These are phyloP conservation scores for Meredithiella fracta DNA, from an alignment of 2,329 filamentous ascomycete species.

Conservation along the genomic window DNA sequence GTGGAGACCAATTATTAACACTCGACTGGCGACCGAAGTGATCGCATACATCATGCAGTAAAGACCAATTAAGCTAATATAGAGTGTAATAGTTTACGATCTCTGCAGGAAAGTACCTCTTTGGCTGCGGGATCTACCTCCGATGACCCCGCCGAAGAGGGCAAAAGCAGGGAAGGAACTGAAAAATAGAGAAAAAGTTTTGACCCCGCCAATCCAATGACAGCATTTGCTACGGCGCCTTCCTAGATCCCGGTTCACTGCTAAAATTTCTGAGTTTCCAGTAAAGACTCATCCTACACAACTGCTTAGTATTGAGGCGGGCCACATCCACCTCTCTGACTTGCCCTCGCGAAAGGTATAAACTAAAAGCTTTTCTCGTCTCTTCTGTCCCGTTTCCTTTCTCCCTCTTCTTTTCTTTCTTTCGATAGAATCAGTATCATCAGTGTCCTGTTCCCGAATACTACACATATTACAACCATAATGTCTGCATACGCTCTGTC, in stretches of 20 bases:
- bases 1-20: not conserved
- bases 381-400: conserved; percentile 2
- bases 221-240: not conserved
- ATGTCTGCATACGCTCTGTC: conserved; percentile 37
- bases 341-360: not conserved
- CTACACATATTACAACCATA: conserved; percentile 17
- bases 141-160: conserved; percentile 13
- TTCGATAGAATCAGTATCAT: conserved; percentile 7
- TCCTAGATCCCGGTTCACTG: no score
- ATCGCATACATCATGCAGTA: not conserved
- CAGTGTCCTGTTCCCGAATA: conserved; percentile 4
- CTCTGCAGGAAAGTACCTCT: not conserved
- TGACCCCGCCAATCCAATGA: conserved; percentile 8
- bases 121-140: conserved; percentile 3
- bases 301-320: not conserved
- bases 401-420: conserved; percentile 3
- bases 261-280: not conserved
- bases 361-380: conserved; percentile 7
- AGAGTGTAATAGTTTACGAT: not conserved
- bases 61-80: not conserved
- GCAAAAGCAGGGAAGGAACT: conserved; percentile 1
- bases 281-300: no score
- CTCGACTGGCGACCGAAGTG: not conserved
- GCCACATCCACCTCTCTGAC: not conserved
- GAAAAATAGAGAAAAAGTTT: conserved; percentile 7